phyloP scores from a whole-genome alignment of 2,329 filamentous ascomycete species.

The Cladosporium sp. region DNA sequence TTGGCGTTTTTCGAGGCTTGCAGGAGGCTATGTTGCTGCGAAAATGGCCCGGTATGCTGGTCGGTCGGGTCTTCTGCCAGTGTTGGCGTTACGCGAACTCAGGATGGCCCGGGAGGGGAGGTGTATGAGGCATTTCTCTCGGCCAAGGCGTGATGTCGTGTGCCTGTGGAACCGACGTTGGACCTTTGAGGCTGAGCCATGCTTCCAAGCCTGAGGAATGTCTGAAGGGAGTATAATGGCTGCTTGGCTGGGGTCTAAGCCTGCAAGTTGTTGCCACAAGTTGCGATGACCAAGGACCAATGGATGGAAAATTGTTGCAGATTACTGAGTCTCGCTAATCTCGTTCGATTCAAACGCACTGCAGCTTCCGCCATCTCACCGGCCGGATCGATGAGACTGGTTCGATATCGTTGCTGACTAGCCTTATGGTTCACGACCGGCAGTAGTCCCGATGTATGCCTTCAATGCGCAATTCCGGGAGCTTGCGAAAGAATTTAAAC shows the following conservation, averaged over 20 bases:
- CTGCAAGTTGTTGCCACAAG: not conserved
- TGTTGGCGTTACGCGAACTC: constrained; percentile 15
- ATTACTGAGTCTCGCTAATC: not conserved
- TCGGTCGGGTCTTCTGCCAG: not conserved
- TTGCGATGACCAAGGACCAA: not conserved
- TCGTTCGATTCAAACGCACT: not conserved
- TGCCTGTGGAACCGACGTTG: not conserved
- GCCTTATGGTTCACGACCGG: not conserved
- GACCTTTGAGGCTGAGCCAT: not conserved
- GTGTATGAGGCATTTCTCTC: not conserved
- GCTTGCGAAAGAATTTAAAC: not conserved
- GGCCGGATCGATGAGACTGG: not conserved
- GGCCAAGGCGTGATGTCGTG: constrained; percentile 4
- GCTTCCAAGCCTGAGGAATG: not conserved
- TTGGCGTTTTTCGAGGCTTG: not conserved
- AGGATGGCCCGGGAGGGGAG: not conserved
- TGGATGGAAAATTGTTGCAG: not conserved
- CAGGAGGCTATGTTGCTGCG: not conserved
- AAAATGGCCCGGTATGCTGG: not conserved
- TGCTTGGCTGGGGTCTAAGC: not conserved
- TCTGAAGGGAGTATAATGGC: not conserved
- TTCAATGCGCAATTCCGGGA: not conserved
- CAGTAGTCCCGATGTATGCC: not conserved
- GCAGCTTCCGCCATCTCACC: too few species aligned
- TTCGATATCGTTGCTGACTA: not conserved